Evolutionary conservation across 2,329 filamentous ascomycete genomes (phyloP).

Genomic region (Hysterium pulicare): DNA sequence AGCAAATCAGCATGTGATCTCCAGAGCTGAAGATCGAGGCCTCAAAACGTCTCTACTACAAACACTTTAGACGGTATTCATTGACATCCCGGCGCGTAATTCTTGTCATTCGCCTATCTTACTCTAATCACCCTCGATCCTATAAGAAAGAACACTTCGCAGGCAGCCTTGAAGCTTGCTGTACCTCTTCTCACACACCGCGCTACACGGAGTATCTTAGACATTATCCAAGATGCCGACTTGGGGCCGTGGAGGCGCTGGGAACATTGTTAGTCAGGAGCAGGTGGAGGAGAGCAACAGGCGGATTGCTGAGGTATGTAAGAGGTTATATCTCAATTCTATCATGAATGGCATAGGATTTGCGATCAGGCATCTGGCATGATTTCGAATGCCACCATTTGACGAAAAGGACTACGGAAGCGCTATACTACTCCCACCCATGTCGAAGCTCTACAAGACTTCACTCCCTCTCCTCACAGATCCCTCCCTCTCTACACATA

Average conservation of each 20-base stretch:
- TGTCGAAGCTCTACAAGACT: not conserved
- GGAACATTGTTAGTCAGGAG: conserved; percentile 37
- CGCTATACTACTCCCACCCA: no score
- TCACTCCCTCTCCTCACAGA: not conserved
- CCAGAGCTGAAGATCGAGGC: no score
- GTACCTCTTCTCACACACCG: conserved; percentile 6
- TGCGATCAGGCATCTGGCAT: no score
- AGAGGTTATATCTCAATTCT: no score
- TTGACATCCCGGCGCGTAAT: no score
- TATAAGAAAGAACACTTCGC: conserved; percentile 1
- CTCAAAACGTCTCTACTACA: no score
- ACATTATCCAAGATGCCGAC: conserved; percentile 22
- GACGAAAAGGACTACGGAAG: no score
- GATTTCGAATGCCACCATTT: no score
- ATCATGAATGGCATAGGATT: no score
- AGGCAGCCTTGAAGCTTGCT: conserved; percentile 11
- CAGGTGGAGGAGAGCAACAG: conserved; percentile 31
- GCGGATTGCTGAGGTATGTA: conserved; percentile 27
- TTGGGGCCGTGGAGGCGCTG: conserved; percentile 45
- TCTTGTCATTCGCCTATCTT: conserved; percentile 5
- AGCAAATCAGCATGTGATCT: no score
- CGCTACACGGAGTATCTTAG: no score
- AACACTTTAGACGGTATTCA: no score
- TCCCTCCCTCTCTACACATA: not conserved
- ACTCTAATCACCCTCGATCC: conserved; percentile 3